Evolutionary conservation across 2,329 filamentous ascomycete species (phyloP).

Genomic region (Colletotrichum spinosum): DNA sequence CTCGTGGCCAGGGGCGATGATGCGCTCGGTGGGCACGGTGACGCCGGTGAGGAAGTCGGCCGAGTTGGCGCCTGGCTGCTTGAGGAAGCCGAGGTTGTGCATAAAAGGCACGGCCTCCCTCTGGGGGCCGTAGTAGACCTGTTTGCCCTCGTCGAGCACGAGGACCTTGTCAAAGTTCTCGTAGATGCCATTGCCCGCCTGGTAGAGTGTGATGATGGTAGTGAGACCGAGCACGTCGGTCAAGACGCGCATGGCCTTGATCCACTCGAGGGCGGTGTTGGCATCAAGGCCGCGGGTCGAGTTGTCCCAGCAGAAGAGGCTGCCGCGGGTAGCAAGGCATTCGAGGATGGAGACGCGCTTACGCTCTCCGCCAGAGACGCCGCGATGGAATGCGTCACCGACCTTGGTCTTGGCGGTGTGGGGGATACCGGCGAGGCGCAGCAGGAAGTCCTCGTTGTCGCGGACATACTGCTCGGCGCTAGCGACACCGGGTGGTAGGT

Average conservation of each 20-base stretch:
- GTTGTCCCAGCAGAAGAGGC: slow-evolving; percentile 75
- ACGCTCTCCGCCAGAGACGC: slow-evolving; percentile 72
- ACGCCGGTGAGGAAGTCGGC: slow-evolving; percentile 78
- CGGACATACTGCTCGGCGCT: slow-evolving; percentile 59
- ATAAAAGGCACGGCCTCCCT: slow-evolving; percentile 72
- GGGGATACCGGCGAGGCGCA: slow-evolving; percentile 72
- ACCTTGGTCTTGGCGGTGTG: slow-evolving; percentile 74
- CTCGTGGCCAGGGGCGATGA: slow-evolving; percentile 74
- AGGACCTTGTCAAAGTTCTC: slow-evolving; percentile 80
- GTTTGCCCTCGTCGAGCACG: slow-evolving; percentile 79
- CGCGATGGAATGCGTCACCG: slow-evolving; percentile 75
- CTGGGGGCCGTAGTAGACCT: slow-evolving; percentile 80
- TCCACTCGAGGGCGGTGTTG: slow-evolving; percentile 79
- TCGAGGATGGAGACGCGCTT: slow-evolving; percentile 83
- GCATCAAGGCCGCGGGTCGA: slow-evolving; percentile 78
- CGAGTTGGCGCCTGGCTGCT: slow-evolving; percentile 73
- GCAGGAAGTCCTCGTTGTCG: slow-evolving; percentile 59
- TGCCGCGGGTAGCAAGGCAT: slow-evolving; percentile 56
- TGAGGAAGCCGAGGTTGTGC: slow-evolving; percentile 74
- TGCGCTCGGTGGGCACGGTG: slow-evolving; percentile 78
- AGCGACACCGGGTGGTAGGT: slow-evolving; percentile 67
- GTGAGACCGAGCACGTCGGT: slow-evolving; percentile 74
- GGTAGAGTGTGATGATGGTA: slow-evolving; percentile 76
- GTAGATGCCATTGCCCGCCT: slow-evolving; percentile 76
- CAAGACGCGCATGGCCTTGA: slow-evolving; percentile 72